These are phyloP conservation scores for Trichosporon coremiiforme DNA, from an alignment of 1,284 basidiomycete species.

Conservation along the genomic window DNA sequence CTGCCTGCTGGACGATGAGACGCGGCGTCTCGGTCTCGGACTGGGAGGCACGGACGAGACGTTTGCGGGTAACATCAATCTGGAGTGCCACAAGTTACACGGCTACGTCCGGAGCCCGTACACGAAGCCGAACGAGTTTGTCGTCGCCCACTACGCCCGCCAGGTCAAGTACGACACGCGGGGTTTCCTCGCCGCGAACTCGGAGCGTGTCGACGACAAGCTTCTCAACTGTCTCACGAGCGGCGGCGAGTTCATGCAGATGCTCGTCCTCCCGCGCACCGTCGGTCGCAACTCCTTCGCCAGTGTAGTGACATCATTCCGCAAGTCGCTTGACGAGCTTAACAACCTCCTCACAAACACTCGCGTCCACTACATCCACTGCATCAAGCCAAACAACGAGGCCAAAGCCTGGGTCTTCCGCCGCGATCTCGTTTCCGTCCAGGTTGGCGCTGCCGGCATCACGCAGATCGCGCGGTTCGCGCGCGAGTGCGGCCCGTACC, in stretches of 20 bases:
- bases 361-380: slow-evolving; percentile 32
- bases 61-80: slow-evolving; percentile 28
- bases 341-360: slow-evolving; percentile 27
- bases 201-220: slow-evolving; percentile 31
- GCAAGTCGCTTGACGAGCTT: slow-evolving; percentile 29
- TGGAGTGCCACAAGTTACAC: slow-evolving; percentile 26
- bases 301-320: slow-evolving; percentile 31
- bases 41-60: slow-evolving; percentile 27
- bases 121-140: slow-evolving; percentile 27
- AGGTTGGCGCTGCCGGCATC: slow-evolving; percentile 31
- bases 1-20: slow-evolving; percentile 32
- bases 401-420: slow-evolving; percentile 26
- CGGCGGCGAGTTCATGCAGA: slow-evolving; percentile 7
- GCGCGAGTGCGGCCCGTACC: slow-evolving; percentile 29
- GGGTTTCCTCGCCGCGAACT: slow-evolving; percentile 31
- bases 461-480: slow-evolving; percentile 32
- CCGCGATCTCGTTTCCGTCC: slow-evolving; percentile 24
- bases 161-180: slow-evolving; percentile 30
- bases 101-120: slow-evolving; percentile 24
- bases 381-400: slow-evolving; percentile 34
- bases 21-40: slow-evolving; percentile 27
- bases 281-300: slow-evolving; percentile 22
- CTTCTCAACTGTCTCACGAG: slow-evolving; percentile 20
- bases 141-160: slow-evolving; percentile 31
- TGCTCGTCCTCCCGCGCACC: slow-evolving; percentile 2